Conservation (phyloP, 257 asterid genomes). For the Fraxinus pennsylvanica region DNA sequence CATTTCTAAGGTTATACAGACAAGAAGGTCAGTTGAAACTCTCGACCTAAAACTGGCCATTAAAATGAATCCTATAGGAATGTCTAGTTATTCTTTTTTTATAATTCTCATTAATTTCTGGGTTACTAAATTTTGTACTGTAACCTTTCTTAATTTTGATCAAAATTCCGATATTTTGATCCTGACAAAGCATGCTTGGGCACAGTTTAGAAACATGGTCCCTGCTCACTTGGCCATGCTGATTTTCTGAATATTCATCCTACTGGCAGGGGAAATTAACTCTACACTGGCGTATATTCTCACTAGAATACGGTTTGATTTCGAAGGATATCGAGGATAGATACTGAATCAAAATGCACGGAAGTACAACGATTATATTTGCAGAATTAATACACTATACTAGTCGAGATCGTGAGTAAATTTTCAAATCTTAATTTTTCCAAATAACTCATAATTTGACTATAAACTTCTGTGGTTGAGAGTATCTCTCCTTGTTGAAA, state of each 20-base stretch:
- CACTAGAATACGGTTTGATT: neutral
- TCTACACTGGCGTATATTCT: neutral
- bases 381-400: neutral
- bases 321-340: neutral
- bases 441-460: slow-evolving; percentile 3
- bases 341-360: neutral
- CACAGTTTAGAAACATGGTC: slow-evolving; percentile 3
- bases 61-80: neutral
- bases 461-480: slow-evolving; percentile 26
- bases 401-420: neutral
- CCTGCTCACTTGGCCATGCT: neutral
- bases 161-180: neutral
- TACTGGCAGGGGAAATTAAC: neutral
- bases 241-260: neutral
- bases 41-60: neutral
- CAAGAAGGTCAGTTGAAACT: neutral
- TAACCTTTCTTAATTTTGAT: neutral
- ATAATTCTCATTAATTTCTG: neutral
- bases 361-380: no score
- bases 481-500: slow-evolving; percentile 36
- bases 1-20: neutral
- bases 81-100: slow-evolving; percentile 7
- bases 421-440: neutral
- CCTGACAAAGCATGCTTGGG: neutral
- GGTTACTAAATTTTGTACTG: neutral